Conservation (phyloP, 2,329 filamentous ascomycete species). For the Scolecobasidium constrictum region DNA sequence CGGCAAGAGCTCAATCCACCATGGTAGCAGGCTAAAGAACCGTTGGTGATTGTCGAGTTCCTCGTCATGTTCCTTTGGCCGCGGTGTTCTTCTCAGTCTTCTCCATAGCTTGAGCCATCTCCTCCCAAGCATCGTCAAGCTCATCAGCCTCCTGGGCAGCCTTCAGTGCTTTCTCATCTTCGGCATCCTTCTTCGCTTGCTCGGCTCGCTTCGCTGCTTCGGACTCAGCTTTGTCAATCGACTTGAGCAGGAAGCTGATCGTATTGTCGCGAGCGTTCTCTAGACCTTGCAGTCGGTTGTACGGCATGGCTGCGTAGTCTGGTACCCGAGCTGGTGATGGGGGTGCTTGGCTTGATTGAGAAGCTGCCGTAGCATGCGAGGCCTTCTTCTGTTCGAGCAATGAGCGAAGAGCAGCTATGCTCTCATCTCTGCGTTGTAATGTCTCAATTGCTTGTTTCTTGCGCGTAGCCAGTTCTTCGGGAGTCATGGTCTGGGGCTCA, state of each 20-base stretch:
- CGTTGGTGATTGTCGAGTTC: too few relatives aligned
- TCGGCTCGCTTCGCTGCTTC: neutral
- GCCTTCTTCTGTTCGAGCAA: constrained; percentile 34
- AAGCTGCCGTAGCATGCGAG: constrained; percentile 14
- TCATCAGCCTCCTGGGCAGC: neutral
- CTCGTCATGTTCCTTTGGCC: too few relatives aligned
- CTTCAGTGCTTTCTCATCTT: neutral
- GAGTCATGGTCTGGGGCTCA: constrained; percentile 21
- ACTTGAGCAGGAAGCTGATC: constrained; percentile 39
- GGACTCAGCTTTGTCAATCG: constrained; percentile 39
- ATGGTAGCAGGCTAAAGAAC: too few relatives aligned
- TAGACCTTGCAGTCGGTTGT: constrained; percentile 29
- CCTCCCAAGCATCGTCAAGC: neutral
- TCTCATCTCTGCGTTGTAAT: constrained; percentile 36
- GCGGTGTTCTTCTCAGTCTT: too few relatives aligned
- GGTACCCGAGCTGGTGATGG: neutral
- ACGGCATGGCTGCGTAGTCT: constrained; percentile 31
- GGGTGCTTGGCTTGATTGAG: neutral
- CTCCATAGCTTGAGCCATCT: too few relatives aligned
- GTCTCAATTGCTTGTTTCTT: constrained; percentile 24
- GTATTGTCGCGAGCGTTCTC: constrained; percentile 43
- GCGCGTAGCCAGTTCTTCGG: constrained; percentile 22
- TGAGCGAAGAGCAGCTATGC: constrained; percentile 34
- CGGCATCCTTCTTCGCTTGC: neutral
- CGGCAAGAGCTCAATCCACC: too few relatives aligned